phyloP scores from a whole-genome alignment of 345 rosid genomes.

The Pugionium cornutum region DNA sequence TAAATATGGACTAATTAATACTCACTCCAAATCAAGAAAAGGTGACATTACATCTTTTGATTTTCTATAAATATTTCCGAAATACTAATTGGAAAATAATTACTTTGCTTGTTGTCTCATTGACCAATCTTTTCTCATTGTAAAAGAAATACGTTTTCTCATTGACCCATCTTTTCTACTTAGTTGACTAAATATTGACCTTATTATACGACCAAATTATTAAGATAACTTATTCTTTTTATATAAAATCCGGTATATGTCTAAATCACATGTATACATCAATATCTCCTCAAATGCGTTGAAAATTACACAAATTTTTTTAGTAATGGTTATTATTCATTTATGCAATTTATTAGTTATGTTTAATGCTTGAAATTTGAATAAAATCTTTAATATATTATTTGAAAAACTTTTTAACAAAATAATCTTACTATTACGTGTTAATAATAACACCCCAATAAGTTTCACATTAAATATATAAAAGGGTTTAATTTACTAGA shows the following conservation, averaged over 20 bases:
- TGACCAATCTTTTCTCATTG: neutral
- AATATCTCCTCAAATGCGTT: neutral
- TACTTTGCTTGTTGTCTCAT: conserved; percentile 32
- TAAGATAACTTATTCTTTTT: neutral
- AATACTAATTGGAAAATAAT: conserved; percentile 22
- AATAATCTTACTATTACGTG: too few relatives aligned
- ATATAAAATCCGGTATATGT: neutral
- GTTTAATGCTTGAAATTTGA: too few relatives aligned
- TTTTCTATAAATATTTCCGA: conserved; percentile 18
- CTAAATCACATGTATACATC: neutral
- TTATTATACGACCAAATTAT: conserved; percentile 21
- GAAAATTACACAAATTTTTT: neutral
- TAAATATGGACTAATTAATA: conserved; percentile 37
- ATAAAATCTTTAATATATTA: too few relatives aligned
- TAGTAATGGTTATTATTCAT: neutral
- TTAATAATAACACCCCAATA: too few relatives aligned
- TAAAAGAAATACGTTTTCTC: too few relatives aligned
- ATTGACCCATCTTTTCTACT: neutral
- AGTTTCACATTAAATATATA: too few relatives aligned
- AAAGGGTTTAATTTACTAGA: too few relatives aligned
- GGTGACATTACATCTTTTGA: conserved; percentile 42
- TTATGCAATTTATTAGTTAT: too few relatives aligned
- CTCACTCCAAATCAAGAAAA: conserved; percentile 44
- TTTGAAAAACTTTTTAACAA: too few relatives aligned
- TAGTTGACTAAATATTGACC: conserved; percentile 37